Base-by-base conservation (phyloP, 2,329 filamentous ascomycete species). In the Colletotrichum aenigma region DNA sequence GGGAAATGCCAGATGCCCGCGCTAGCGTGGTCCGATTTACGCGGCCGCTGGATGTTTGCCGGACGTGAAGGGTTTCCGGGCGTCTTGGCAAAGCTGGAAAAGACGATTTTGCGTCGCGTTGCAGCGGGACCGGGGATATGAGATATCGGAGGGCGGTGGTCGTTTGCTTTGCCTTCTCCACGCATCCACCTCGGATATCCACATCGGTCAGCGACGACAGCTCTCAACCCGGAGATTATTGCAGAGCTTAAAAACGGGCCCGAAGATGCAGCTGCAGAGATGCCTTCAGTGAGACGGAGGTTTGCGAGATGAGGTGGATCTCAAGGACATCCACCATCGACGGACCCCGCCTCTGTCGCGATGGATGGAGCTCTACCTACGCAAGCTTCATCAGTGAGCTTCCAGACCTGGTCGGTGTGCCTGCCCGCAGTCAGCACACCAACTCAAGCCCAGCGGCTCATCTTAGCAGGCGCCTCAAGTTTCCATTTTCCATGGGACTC, bases 351-450 rank as follows among this genome's bases (percentile, higher is more conserved):
- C 21, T 70, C 12, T 60, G 56, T 66, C 60, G 34, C 61, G 36
- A 21, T 61, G 28, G 21, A 62, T 34, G 60, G 36, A 21, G 52
- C 60, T 60, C 36, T 18, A 52, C 12, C 6, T 9, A 16, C 43
- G 43, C 30, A 38, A 30, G 70, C 34, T 36, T 48, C 26, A 36
- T 52, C 43, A 52, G 43, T 52, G 43, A 48, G 66, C 67, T 68
- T 48, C 58, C 26, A 71, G 69, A 55, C 34, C 60, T 36, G 26
- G 32, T 68, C 18, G 55, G 32, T 38, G 24, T 70, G 56, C 65
- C 62, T 24, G 26, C 43, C 38, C 62, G 64, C 64, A 21, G 73
- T 65, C 64, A 75, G 69, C 73, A 75, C 73, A 68, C 73, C 70
- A 68, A 64, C 55, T 72, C 43, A 56, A 32, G 43, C 38, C 55